A percentile compares a stretch with the other conserved stretches of the same genome.
phyloP scores from a whole-genome alignment of 2,329 filamentous ascomycete species.

The Fusarium piperis region DNA sequence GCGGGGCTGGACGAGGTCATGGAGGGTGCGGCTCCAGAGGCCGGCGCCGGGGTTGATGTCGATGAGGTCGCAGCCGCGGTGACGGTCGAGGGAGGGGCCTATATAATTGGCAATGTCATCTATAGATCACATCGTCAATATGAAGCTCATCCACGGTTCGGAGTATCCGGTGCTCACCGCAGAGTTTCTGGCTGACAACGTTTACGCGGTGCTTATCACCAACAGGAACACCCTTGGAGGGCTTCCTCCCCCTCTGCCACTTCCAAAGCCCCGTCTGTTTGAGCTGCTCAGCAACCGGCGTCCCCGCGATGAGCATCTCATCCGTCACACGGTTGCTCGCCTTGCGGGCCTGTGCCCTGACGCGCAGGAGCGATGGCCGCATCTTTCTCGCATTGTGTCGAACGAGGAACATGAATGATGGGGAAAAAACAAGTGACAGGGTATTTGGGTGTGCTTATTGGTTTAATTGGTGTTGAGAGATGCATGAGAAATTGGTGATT shows the following conservation, averaged over 20 bases:
- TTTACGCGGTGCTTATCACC: slow-evolving; percentile 58
- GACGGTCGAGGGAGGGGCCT: slow-evolving; percentile 72
- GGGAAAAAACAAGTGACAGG: background rate
- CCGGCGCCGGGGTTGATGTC: slow-evolving; percentile 86
- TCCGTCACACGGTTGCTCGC: background rate
- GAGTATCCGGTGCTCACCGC: slow-evolving; percentile 47
- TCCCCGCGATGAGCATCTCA: slow-evolving; percentile 9
- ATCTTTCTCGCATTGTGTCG: slow-evolving; percentile 24
- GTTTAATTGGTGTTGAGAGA: background rate
- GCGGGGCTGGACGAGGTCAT: slow-evolving; percentile 79
- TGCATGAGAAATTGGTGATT: slow-evolving; percentile 31
- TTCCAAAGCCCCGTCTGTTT: slow-evolving; percentile 42
- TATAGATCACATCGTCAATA: no score
- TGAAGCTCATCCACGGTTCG: background rate
- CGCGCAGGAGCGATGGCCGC: slow-evolving; percentile 7
- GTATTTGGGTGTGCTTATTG: background rate
- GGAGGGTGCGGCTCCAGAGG: slow-evolving; percentile 80
- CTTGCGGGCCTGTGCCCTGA: slow-evolving; percentile 7
- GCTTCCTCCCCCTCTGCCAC: background rate
- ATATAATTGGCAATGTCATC: slow-evolving; percentile 78
- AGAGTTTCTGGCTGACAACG: slow-evolving; percentile 61
- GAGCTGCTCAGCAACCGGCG: slow-evolving; percentile 37
- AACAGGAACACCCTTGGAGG: slow-evolving; percentile 9
- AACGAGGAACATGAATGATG: slow-evolving; percentile 33
- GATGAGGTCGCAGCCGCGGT: slow-evolving; percentile 83